Evolutionary conservation across 2,329 filamentous ascomycete species (phyloP), one percentile per base, ranked within the genome.

Genomic region (Epichloe gansuensis): DNA sequence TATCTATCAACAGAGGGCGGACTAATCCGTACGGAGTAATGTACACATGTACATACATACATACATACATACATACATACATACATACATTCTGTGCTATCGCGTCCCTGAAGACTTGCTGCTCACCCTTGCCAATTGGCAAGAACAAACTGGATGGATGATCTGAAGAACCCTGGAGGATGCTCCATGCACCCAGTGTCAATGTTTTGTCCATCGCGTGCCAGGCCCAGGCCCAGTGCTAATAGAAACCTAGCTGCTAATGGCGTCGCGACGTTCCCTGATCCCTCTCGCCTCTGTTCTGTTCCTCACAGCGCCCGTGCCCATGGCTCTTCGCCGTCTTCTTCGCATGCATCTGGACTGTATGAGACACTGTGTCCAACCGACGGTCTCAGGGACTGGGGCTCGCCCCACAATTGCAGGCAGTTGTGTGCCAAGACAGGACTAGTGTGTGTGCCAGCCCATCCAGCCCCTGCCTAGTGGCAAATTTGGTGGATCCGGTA

Each of bases 401-500:
- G 48, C 39, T 12, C 31, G 38, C 39, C 54, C 62, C 60, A 61
- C 60, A 57, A 63, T 64, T 59, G 60, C 62, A 63, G 52, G 48
- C 46, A 15, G 53, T 25, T 9, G 25, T 28, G 50, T 39, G 13
- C 42, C 45, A 11, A 39, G 48, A 8, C 4, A 13, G 50, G 48
- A 23, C 50, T 63, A 62, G 62, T 52, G 48, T 17, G 4, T 6
- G 48, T 59, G 55, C 54, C 51, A 39, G 49, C 53, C 57, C 56
- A 53, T 55, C 65, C 66, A 68, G 67, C 67, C 61, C 65, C 53
- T 55, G 47, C 48, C 50, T 51, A 60, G 66, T 67, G 66, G 65
- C 64, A 59, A 68, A 58, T 57, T 50, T 34, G 47, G 57, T 42
- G 46, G 51, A 31, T 9, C 42, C 15, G 3, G 4, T 4, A 17